These are phyloP conservation scores for Nemania sp. DNA, from an alignment of 2,329 filamentous ascomycete genomes.

Conservation along the genomic window DNA sequence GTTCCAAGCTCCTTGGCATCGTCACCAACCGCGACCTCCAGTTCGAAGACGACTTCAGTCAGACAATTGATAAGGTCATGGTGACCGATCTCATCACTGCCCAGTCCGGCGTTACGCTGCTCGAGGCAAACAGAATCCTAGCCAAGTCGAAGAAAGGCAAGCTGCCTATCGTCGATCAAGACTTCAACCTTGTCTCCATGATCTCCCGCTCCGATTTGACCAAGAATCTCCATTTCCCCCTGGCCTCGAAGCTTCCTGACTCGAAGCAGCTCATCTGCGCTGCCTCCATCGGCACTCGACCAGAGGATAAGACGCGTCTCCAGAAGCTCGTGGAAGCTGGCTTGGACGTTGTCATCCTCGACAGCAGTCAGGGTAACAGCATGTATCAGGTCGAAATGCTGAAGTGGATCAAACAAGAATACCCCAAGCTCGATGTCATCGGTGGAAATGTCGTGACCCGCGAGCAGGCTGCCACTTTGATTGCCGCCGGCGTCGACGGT, in stretches of 20 bases:
- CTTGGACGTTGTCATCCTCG: slow-evolving; percentile 91
- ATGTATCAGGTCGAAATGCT: slow-evolving; percentile 99
- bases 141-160: slow-evolving; percentile 98
- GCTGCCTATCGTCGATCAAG: slow-evolving; percentile 85
- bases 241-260: slow-evolving; percentile 92
- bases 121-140: slow-evolving; percentile 90
- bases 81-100: slow-evolving; percentile 93
- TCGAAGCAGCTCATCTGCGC: slow-evolving; percentile 98
- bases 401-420: slow-evolving; percentile 89
- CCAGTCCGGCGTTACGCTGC: slow-evolving; percentile 76
- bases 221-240: slow-evolving; percentile 97
- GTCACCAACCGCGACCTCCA: slow-evolving; percentile 98
- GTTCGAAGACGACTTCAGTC: slow-evolving; percentile 78
- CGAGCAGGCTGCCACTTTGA: slow-evolving; percentile 90
- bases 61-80: slow-evolving; percentile 88
- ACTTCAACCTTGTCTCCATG: slow-evolving; percentile 86
- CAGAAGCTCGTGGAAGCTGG: slow-evolving; percentile 90
- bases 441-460: slow-evolving; percentile 98
- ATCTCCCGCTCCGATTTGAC: slow-evolving; percentile 94
- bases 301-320: slow-evolving; percentile 87
- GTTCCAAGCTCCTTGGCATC: slow-evolving; percentile 95
- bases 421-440: slow-evolving; percentile 88
- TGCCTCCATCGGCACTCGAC: slow-evolving; percentile 92
- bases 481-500: slow-evolving; percentile 92
- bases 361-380: slow-evolving; percentile 97